Evolutionary conservation across 768 basidiomycete genomes (phyloP).

Genomic region (Mycena amicta): DNA sequence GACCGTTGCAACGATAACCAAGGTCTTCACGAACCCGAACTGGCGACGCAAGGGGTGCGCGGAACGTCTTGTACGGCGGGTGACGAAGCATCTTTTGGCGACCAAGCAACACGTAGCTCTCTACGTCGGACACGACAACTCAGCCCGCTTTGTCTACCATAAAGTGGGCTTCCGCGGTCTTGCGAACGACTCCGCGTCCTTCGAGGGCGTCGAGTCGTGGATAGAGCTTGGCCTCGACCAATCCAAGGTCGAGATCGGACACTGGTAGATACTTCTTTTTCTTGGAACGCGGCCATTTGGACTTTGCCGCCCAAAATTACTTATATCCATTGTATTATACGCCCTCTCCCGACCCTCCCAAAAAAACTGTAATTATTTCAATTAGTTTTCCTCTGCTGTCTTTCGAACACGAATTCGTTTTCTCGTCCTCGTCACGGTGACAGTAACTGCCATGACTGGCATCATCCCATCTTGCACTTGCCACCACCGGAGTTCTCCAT

Average conservation of each 20-base stretch:
- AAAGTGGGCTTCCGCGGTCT: slow-evolving; percentile 71
- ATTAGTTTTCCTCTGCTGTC: neutral
- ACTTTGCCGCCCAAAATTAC: neutral
- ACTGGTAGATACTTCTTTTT: slow-evolving; percentile 53
- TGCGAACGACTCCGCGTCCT: slow-evolving; percentile 26
- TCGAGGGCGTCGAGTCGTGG: slow-evolving; percentile 51
- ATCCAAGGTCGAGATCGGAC: slow-evolving; percentile 51
- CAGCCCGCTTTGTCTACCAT: slow-evolving; percentile 59
- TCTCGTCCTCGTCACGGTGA: neutral
- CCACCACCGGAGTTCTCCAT: too few species aligned
- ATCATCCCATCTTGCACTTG: too few species aligned
- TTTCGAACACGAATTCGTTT: too few species aligned
- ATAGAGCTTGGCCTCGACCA: slow-evolving; percentile 55
- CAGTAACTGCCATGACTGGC: too few species aligned
- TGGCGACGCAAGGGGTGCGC: slow-evolving; percentile 63
- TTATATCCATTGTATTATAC: neutral
- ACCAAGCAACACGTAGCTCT: slow-evolving; percentile 56
- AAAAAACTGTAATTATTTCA: neutral
- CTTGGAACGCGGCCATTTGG: neutral
- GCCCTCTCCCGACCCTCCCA: too few species aligned
- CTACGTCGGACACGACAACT: slow-evolving; percentile 64
- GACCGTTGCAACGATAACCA: slow-evolving; percentile 64
- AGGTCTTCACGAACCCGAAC: slow-evolving; percentile 62
- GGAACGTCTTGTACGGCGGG: slow-evolving; percentile 58
- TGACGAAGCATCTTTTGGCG: slow-evolving; percentile 53